Base-by-base conservation (phyloP, 257 asterid genomes). In the Nicotiana obtusifolia region DNA sequence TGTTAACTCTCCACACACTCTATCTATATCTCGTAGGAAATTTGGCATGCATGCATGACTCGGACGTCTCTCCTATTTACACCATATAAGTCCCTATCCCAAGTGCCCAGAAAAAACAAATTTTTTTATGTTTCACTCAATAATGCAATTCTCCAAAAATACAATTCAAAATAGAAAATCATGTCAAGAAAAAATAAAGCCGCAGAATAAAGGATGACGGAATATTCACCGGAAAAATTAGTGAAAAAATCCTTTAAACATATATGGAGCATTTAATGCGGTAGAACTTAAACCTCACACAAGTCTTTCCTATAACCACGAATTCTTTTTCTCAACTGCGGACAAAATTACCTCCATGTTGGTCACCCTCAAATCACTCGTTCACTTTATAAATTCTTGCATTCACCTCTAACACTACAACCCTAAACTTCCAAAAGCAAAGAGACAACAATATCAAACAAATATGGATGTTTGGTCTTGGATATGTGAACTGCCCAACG, bases 401-500 rank as follows among this genome's bases (percentile, higher is more conserved):
- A 65, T 76, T 76, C 88, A 28, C 22, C 73, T 15, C 22, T 30
- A 4, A 1, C 56, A 31, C 7, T 1, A 76, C 68, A n/a, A 30
- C 54, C 80, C 14, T 35, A 33, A 15, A 80, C 26, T 26, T 33
- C 19, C 14, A 10, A 7, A n/a, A 31, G 10, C 54, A 66, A 28
- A 3, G 57, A 52, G 16, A 81, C 57, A 73, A 57, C 54, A 24
- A 69, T 1, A 37, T 28, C 15, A 30, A 41, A 82, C n/a, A 19
- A 78, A 69, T 5, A 93, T 94, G 98, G 98, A 95, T 75, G 80
- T 88, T 56, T 95, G 98, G 98, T 86, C 98, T 28, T 95, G 98
- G 98, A 93, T 95, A 64, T 92, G 83, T 59, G 97, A 93, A 6
- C 94, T 95, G 49, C 92, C 93, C 66, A 15, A 86, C 84, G 86